Conservation (phyloP, 148 eudicot species). For the Camellia sinensis region DNA sequence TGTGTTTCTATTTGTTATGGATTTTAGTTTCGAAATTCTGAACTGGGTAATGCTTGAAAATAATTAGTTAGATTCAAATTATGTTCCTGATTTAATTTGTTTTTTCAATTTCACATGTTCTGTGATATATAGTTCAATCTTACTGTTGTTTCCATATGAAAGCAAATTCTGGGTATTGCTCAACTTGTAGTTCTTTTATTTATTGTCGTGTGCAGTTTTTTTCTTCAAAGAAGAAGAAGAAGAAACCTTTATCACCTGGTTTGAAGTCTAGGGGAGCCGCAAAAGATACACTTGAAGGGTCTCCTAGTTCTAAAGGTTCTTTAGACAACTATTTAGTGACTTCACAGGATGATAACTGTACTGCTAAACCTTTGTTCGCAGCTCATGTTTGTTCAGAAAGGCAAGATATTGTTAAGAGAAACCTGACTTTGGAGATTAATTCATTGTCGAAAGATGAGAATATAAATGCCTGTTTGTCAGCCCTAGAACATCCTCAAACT, state of each 20-base stretch:
- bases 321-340: slow-evolving; percentile 58
- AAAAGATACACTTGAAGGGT: slow-evolving; percentile 41
- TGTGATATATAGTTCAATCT: background rate
- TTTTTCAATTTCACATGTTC: background rate
- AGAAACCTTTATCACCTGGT: slow-evolving; percentile 51
- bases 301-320: slow-evolving; percentile 84
- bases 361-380: slow-evolving; percentile 10
- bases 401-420: slow-evolving; percentile 50
- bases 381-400: slow-evolving; percentile 22
- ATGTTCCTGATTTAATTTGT: background rate
- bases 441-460: slow-evolving; percentile 31
- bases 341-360: slow-evolving; percentile 46
- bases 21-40: background rate
- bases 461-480: slow-evolving; percentile 19
- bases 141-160: background rate
- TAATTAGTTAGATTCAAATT: background rate
- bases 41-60: background rate
- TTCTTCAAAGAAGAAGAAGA: slow-evolving; percentile 62
- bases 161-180: background rate
- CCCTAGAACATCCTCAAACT: slow-evolving; percentile 23
- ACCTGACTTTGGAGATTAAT: slow-evolving; percentile 49
- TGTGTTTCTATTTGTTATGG: background rate
- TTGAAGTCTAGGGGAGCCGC: slow-evolving; percentile 30
- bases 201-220: slow-evolving; percentile 52
- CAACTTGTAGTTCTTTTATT: background rate